Conservation (phyloP, 2,329 filamentous ascomycete species). For the Botrytis deweyae region DNA sequence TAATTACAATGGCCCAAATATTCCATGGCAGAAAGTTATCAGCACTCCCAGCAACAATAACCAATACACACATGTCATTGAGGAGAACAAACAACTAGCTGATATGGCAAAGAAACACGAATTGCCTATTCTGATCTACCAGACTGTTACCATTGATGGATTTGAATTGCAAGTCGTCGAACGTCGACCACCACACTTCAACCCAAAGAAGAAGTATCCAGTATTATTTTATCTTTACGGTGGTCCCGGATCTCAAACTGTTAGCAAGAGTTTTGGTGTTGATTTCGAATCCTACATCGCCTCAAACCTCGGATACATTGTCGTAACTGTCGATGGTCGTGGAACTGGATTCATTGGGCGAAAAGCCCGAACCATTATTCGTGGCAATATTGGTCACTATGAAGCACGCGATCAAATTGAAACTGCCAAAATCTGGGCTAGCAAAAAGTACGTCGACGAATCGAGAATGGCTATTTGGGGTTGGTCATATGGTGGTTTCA, state of each 20-base stretch:
- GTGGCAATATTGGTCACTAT: conserved; percentile 78
- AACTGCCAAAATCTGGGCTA: conserved; percentile 79
- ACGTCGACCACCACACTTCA: conserved; percentile 85
- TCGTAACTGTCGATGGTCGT: conserved; percentile 90
- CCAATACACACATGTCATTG: conserved; percentile 68
- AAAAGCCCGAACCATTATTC: conserved; percentile 75
- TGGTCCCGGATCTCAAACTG: conserved; percentile 88
- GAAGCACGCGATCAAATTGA: conserved; percentile 91
- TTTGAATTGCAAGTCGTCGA: conserved; percentile 74
- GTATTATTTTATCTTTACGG: conserved; percentile 95
- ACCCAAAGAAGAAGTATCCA: conserved; percentile 80
- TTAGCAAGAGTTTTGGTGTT: conserved; percentile 75
- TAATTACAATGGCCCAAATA: conserved; percentile 76
- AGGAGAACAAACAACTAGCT: conserved; percentile 72
- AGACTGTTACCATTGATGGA: conserved; percentile 80
- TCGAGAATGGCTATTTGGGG: conserved; percentile 91
- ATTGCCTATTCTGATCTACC: conserved; percentile 78
- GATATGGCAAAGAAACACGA: conserved; percentile 72
- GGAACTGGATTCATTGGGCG: conserved; percentile 91
- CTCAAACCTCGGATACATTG: conserved; percentile 82
- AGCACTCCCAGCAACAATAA: conserved; percentile 71
- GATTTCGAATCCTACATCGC: conserved; percentile 92
- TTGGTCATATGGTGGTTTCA: conserved; percentile 96
- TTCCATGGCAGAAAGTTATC: conserved; percentile 89
- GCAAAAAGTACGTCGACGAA: conserved; percentile 78